phyloP scores from a whole-genome alignment of 1,139 yeast genomes.

The Zygosaccharomyces sapae region DNA sequence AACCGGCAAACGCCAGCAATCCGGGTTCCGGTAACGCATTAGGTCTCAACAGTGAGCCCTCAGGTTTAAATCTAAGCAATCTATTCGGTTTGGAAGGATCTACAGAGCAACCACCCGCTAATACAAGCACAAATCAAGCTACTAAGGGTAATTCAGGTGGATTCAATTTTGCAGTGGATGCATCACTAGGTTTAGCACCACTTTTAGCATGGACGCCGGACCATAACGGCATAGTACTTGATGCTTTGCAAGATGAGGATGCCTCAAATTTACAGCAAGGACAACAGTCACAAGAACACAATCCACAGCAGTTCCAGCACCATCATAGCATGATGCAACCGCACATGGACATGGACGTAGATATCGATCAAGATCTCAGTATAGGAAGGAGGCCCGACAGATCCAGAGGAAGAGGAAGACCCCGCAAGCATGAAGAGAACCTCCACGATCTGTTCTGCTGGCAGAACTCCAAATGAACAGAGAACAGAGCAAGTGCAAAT shows the following conservation, averaged over 20 bases:
- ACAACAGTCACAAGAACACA: constrained; percentile 1
- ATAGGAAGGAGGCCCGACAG: constrained; percentile 12
- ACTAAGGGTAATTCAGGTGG: constrained; percentile 13
- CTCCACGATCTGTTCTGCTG: constrained; percentile 27
- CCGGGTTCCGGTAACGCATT: not conserved
- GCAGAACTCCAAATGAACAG: constrained; percentile 26
- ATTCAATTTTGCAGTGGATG: constrained; percentile 32
- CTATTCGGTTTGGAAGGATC: constrained; percentile 2
- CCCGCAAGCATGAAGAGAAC: constrained; percentile 14
- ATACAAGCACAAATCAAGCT: not conserved
- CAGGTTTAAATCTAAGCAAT: constrained; percentile 3
- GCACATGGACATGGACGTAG: not conserved
- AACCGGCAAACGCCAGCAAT: not conserved
- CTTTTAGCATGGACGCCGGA: constrained; percentile 27
- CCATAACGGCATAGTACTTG: constrained; percentile 14
- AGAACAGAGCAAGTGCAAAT: no score
- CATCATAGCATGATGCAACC: not conserved
- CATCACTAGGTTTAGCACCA: constrained; percentile 35
- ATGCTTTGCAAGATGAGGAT: constrained; percentile 7
- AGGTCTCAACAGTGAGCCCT: constrained; percentile 2
- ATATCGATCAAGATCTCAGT: constrained; percentile 4
- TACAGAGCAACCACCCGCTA: constrained; percentile 1
- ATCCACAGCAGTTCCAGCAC: not conserved
- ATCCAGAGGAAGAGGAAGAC: constrained; percentile 15
- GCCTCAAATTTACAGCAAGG: constrained; percentile 5